These are phyloP conservation scores for Pyrrhoderma lamaoense DNA, from an alignment of 1,284 basidiomycete species.

Conservation along the genomic window DNA sequence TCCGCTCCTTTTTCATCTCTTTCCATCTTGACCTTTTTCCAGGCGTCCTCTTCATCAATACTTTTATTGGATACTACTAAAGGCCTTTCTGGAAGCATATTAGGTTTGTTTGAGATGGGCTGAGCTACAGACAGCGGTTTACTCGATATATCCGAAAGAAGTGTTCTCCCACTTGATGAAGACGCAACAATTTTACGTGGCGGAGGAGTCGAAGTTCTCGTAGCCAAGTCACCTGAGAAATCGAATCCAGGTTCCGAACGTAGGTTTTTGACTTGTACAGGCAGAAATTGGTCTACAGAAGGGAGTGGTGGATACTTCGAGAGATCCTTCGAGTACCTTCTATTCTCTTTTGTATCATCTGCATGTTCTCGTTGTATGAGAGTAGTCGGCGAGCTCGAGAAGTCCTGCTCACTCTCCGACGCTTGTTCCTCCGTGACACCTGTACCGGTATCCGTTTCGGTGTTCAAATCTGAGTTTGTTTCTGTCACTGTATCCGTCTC, in stretches of 20 bases:
- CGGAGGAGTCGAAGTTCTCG: slow-evolving; percentile 5
- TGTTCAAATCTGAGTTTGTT: slow-evolving; percentile 20
- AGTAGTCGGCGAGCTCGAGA: slow-evolving; percentile 13
- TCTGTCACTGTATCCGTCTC: slow-evolving; percentile 20
- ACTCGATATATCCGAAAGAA: background rate
- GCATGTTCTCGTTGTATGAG: slow-evolving; percentile 8
- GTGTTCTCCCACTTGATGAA: background rate
- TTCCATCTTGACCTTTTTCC: slow-evolving; percentile 64
- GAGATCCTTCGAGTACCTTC: background rate
- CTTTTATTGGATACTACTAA: background rate
- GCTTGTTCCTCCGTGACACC: slow-evolving; percentile 6
- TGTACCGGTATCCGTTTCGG: slow-evolving; percentile 17
- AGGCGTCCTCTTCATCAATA: slow-evolving; percentile 57
- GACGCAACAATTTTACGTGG: background rate
- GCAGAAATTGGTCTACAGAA: slow-evolving; percentile 14
- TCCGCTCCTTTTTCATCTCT: slow-evolving; percentile 67
- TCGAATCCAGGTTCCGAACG: background rate
- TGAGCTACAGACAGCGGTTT: too few species aligned
- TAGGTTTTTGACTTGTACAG: slow-evolving; percentile 11
- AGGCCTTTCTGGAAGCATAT: background rate
- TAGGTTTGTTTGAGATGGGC: too few species aligned
- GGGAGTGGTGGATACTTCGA: slow-evolving; percentile 14
- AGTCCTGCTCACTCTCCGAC: slow-evolving; percentile 2
- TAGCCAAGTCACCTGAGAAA: slow-evolving; percentile 2
- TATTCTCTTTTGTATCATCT: background rate